phyloP scores from a whole-genome alignment of 306 rosid genomes.

The Acacia crassicarpa region DNA sequence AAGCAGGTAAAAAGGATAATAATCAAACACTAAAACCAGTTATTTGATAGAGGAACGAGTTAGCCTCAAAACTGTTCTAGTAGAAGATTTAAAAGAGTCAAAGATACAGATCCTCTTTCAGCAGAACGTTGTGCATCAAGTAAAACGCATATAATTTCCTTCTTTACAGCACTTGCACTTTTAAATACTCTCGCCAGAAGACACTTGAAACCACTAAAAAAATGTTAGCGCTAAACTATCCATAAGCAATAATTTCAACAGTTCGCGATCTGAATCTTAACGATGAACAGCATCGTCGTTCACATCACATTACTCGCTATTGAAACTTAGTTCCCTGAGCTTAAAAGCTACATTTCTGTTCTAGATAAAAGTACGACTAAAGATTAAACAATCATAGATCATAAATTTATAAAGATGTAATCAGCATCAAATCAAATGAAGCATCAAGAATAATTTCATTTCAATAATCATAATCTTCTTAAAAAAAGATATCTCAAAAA shows the following conservation, averaged over 20 bases:
- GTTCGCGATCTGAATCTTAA: constrained; percentile 9
- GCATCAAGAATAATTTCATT: background rate
- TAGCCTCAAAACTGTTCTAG: background rate
- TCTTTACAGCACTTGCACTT: background rate
- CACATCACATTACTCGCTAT: background rate
- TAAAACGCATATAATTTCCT: background rate
- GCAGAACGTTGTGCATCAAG: background rate
- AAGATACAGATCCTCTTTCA: background rate
- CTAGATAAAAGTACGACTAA: background rate
- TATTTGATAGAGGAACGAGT: background rate
- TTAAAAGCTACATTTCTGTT: background rate
- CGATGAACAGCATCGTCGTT: background rate
- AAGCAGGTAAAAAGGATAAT: background rate
- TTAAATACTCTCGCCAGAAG: background rate
- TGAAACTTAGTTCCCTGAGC: background rate
- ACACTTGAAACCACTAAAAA: background rate
- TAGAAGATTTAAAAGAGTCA: background rate
- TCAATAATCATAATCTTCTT: background rate
- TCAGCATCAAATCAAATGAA: background rate
- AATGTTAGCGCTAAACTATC: background rate
- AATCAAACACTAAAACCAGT: background rate
- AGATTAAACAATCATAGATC: background rate
- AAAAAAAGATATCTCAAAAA: background rate
- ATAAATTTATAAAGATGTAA: background rate
- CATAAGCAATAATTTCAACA: background rate